Evolutionary conservation across 2,329 filamentous ascomycete genomes (phyloP).

Genomic region (Neofusicoccum cordaticola): DNA sequence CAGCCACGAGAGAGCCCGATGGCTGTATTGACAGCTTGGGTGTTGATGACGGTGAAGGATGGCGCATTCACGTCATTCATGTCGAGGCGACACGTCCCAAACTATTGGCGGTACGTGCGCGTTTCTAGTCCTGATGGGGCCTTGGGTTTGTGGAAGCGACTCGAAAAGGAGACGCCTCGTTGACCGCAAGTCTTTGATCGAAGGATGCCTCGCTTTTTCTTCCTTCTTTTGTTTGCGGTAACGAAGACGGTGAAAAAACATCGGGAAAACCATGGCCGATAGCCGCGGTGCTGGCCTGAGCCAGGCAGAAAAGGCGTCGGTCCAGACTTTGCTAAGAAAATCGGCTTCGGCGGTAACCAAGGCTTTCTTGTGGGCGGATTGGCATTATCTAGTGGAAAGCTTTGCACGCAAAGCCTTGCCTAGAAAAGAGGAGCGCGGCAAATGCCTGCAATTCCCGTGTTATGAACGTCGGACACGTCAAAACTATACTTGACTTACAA

Average conservation of each 20-base stretch:
- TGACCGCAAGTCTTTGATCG: slow-evolving; percentile 3
- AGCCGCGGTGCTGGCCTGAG: not conserved
- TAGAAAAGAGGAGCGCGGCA: not conserved
- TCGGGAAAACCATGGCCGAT: not conserved
- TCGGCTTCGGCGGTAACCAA: not conserved
- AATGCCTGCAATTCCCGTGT: not conserved
- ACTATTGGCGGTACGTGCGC: not conserved
- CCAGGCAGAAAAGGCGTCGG: not conserved
- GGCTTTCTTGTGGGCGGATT: slow-evolving; percentile 3
- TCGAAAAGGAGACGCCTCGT: slow-evolving; percentile 1
- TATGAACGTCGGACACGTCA: not conserved
- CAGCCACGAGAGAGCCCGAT: not conserved
- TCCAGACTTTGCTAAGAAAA: slow-evolving; percentile 1
- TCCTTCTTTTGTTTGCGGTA: not conserved
- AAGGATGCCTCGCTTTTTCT: not conserved
- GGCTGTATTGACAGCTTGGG: not conserved
- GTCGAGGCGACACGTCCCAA: not conserved
- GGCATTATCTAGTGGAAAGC: not conserved
- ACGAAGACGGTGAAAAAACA: not conserved
- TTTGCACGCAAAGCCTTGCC: not conserved
- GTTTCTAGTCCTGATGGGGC: not conserved
- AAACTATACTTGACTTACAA: not conserved
- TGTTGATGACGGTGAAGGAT: not conserved
- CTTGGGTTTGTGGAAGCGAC: not conserved
- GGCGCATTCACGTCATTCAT: not conserved